A percentile compares a stretch with the other conserved stretches of the same genome.
These are phyloP conservation scores for Endogone sp. DNA, from an alignment of 192 early-diverging fungal species.

Conservation along the genomic window DNA sequence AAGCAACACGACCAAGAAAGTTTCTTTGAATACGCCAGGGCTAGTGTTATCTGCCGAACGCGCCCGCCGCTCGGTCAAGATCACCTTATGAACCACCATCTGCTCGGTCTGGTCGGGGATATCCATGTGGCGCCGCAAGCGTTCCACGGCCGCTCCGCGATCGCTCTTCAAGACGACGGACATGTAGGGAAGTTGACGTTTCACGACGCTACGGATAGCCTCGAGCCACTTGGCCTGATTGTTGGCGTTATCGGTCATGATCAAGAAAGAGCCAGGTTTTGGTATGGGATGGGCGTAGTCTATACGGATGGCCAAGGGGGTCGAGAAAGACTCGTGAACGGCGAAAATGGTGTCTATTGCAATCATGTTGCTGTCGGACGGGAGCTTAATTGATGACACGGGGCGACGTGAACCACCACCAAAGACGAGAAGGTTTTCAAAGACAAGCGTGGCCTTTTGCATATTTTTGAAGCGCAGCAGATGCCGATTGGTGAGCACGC, in stretches of 20 bases:
- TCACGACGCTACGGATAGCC: slow-evolving; percentile 7
- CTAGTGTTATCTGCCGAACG: slow-evolving; percentile 1
- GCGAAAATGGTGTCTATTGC: slow-evolving; percentile 13
- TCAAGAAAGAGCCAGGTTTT: not conserved
- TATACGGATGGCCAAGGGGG: slow-evolving; percentile 17
- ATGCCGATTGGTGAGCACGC: slow-evolving; percentile 25
- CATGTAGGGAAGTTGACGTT: slow-evolving; percentile 4
- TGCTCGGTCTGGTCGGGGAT: slow-evolving; percentile 7
- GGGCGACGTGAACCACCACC: not conserved
- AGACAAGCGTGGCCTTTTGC: slow-evolving; percentile 14
- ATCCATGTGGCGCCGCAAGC: slow-evolving; percentile 20
- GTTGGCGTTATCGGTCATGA: slow-evolving; percentile 8
- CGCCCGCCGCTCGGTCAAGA: slow-evolving; percentile 7
- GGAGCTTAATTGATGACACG: slow-evolving; percentile 2
- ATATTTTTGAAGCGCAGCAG: slow-evolving; percentile 21
- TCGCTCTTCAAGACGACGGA: not conserved
- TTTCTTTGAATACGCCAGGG: slow-evolving; percentile 11
- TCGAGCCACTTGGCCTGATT: slow-evolving; percentile 21
- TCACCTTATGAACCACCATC: slow-evolving; percentile 20
- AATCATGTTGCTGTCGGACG: slow-evolving; percentile 6
- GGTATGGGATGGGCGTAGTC: slow-evolving; percentile 19
- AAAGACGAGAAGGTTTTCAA: slow-evolving; percentile 9
- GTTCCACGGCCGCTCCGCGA: slow-evolving; percentile 8
- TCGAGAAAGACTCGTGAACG: slow-evolving; percentile 8
- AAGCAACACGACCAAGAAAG: slow-evolving; percentile 12